phyloP scores from a whole-genome alignment of 1,284 basidiomycete genomes.

The Prillingera fragicola region DNA sequence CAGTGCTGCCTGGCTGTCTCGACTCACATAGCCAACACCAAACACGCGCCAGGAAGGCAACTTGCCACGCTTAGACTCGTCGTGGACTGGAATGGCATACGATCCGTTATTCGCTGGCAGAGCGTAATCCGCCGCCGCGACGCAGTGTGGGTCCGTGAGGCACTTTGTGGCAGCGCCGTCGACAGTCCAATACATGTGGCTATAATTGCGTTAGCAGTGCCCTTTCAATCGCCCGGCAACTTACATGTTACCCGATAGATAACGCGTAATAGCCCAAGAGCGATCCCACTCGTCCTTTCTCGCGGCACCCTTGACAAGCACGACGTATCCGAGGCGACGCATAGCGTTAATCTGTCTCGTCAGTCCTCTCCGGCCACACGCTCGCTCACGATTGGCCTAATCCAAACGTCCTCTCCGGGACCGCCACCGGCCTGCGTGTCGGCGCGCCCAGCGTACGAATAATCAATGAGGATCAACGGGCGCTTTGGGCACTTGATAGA shows the following conservation, averaged over 20 bases:
- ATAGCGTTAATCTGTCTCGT: no score
- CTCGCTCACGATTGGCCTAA: constrained; percentile 21
- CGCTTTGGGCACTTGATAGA: constrained; percentile 24
- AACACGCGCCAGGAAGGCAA: constrained; percentile 42
- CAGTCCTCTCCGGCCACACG: no score
- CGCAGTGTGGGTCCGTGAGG: constrained; percentile 40
- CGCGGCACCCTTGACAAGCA: no score
- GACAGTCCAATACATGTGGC: constrained; percentile 4
- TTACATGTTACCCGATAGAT: no score
- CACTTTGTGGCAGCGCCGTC: constrained; percentile 31
- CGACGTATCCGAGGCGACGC: no score
- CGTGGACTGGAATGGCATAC: constrained; percentile 21
- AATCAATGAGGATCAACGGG: constrained; percentile 35
- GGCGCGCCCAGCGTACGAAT: constrained; percentile 28
- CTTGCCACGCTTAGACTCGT: constrained; percentile 29
- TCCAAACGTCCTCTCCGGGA: constrained; percentile 37
- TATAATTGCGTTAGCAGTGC: no score
- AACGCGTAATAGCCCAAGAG: no score
- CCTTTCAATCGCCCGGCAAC: no score
- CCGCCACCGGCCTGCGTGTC: no score
- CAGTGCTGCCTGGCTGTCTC: no score
- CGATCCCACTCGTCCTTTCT: no score
- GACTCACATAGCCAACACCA: constrained; percentile 38
- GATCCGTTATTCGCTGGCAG: constrained; percentile 23
- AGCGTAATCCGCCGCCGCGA: constrained; percentile 34